Evolutionary conservation across 1,284 basidiomycete genomes (phyloP).

Genomic region (Waitea zeae): DNA sequence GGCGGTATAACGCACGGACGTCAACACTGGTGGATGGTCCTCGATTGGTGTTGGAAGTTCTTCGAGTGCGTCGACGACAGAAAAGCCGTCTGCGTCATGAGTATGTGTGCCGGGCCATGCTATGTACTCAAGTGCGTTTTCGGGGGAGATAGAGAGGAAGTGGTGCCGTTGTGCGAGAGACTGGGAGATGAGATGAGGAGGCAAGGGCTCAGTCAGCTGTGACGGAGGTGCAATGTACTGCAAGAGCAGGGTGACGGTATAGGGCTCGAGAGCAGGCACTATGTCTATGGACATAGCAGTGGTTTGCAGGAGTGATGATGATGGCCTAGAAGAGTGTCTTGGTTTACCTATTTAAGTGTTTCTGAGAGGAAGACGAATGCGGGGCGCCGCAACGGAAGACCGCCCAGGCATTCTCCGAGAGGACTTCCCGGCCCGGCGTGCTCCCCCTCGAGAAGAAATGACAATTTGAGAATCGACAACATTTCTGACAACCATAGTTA

Average conservation of each 20-base stretch:
- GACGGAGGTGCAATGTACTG: conserved; percentile 39
- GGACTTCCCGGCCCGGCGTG: too few species aligned
- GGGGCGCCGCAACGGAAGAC: too few species aligned
- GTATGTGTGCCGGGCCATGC: conserved; percentile 60
- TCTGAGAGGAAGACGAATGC: background rate
- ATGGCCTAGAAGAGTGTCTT: conserved; percentile 4
- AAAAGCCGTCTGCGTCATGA: conserved; percentile 13
- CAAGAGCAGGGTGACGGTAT: conserved; percentile 27
- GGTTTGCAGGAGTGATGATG: conserved; percentile 10
- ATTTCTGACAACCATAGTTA: too few species aligned
- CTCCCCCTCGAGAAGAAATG: too few species aligned
- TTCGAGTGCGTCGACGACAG: conserved; percentile 29
- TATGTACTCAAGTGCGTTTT: conserved; percentile 36
- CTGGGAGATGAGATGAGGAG: conserved; percentile 39
- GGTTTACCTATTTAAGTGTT: background rate
- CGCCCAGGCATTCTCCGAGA: too few species aligned
- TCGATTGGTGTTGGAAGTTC: conserved; percentile 19
- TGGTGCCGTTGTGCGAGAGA: conserved; percentile 46
- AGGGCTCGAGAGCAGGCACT: too few species aligned
- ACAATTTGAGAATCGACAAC: too few species aligned
- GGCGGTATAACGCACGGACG: conserved; percentile 33
- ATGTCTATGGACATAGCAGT: too few species aligned
- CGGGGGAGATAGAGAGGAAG: conserved; percentile 35
- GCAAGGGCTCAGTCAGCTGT: conserved; percentile 26
- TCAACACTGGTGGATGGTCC: conserved; percentile 16